Evolutionary conservation across 192 early-diverging fungal genomes (phyloP).

Genomic region (Powellomyces hirtus): DNA sequence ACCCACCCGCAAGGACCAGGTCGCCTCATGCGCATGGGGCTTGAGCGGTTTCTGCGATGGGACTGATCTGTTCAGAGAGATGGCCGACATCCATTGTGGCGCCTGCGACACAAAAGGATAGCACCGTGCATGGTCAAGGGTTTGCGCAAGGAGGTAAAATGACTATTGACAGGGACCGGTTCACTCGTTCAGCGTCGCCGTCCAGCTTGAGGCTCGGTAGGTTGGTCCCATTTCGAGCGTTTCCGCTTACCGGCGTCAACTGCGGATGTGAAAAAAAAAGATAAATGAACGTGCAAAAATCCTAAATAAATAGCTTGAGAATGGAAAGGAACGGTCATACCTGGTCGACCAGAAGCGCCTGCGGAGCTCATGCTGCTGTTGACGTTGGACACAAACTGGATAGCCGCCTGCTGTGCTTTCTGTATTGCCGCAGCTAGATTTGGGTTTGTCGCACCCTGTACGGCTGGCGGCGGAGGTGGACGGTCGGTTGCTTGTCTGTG

Average conservation of each 20-base stretch:
- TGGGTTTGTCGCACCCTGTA: neutral
- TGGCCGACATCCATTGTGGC: too few relatives aligned
- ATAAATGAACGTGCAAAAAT: neutral
- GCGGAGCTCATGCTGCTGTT: slow-evolving; percentile 12
- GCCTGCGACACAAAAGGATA: too few relatives aligned
- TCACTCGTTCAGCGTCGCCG: neutral
- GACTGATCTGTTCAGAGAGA: too few relatives aligned
- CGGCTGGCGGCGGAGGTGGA: neutral
- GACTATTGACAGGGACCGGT: too few relatives aligned
- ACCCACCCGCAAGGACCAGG: too few relatives aligned
- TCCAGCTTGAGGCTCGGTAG: neutral
- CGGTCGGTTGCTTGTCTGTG: neutral
- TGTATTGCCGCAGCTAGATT: slow-evolving; percentile 8
- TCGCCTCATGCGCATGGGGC: too few relatives aligned
- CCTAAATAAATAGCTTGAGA: neutral
- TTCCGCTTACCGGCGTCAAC: neutral
- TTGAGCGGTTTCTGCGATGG: too few relatives aligned
- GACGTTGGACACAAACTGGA: slow-evolving; percentile 30
- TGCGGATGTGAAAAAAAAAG: neutral
- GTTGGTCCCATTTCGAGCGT: neutral
- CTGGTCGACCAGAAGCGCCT: neutral
- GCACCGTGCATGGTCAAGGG: too few relatives aligned
- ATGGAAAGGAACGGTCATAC: neutral
- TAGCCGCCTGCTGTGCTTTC: slow-evolving; percentile 27
- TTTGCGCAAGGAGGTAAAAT: too few relatives aligned